These are phyloP conservation scores for Ustilago lituana DNA, from an alignment of 1,284 basidiomycete genomes.

Conservation along the genomic window DNA sequence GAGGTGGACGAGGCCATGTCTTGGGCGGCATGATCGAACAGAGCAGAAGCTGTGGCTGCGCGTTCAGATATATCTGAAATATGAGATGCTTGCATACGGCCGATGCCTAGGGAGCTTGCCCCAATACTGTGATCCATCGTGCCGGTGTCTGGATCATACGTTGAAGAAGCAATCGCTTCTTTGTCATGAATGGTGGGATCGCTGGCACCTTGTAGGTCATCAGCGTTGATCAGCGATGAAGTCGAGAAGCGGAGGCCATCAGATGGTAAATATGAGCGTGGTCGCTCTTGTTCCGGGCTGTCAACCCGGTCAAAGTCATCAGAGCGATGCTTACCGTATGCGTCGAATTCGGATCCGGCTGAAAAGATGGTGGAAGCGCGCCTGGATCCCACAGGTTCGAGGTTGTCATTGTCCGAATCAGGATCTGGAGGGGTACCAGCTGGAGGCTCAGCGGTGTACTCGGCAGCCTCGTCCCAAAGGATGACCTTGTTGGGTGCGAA, in stretches of 20 bases:
- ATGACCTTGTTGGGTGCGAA: slow-evolving; percentile 63
- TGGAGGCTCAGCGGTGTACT: slow-evolving; percentile 8
- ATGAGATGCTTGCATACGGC: slow-evolving; percentile 24
- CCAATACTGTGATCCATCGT: slow-evolving; percentile 18
- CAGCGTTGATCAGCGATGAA: slow-evolving; percentile 14
- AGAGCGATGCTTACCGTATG: slow-evolving; percentile 12
- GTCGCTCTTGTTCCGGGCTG: too few relatives aligned
- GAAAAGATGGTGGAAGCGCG: slow-evolving; percentile 55
- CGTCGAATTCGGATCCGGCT: slow-evolving; percentile 45
- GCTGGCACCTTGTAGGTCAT: slow-evolving; percentile 1
- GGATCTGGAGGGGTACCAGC: background rate
- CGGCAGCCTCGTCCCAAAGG: slow-evolving; percentile 59
- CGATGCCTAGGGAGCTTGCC: slow-evolving; percentile 40
- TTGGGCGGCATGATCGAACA: background rate
- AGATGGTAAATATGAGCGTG: slow-evolving; percentile 5
- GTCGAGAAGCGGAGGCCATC: slow-evolving; percentile 20
- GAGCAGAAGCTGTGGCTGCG: background rate
- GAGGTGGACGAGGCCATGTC: slow-evolving; percentile 9
- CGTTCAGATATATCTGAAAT: background rate
- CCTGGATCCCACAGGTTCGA: slow-evolving; percentile 3
- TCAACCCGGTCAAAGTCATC: background rate
- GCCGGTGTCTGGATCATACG: too few relatives aligned
- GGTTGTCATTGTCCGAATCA: slow-evolving; percentile 26
- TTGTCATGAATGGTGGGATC: too few relatives aligned
- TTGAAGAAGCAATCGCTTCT: too few relatives aligned